phyloP scores from a whole-genome alignment of 2,329 filamentous ascomycete genomes.

The Alternaria arbusti region DNA sequence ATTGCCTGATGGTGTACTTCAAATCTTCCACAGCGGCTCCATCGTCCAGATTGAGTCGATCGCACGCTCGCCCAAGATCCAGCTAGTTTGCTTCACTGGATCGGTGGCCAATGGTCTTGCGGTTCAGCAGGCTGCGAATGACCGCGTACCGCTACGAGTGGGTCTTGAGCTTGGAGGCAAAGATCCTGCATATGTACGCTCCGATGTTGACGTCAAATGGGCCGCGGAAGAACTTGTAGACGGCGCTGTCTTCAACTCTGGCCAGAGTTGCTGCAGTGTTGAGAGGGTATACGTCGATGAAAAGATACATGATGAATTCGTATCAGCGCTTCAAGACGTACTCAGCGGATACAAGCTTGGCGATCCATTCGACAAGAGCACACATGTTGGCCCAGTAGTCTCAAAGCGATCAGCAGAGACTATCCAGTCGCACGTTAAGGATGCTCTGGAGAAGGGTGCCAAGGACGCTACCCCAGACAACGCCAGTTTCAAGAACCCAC shows the following conservation, averaged over 20 bases:
- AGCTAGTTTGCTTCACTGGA: conserved; percentile 90
- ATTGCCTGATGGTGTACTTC: conserved; percentile 81
- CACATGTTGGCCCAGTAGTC: conserved; percentile 87
- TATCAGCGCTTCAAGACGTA: conserved; percentile 79
- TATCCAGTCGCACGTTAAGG: conserved; percentile 79
- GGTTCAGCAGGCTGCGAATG: conserved; percentile 82
- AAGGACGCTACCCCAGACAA: conserved; percentile 85
- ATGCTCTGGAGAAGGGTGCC: conserved; percentile 83
- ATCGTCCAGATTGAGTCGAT: conserved; percentile 77
- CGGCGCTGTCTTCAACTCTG: conserved; percentile 95
- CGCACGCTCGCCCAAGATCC: conserved; percentile 76
- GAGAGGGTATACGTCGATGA: conserved; percentile 92
- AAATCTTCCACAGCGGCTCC: conserved; percentile 90
- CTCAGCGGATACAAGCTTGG: conserved; percentile 81
- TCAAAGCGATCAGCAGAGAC: conserved; percentile 78
- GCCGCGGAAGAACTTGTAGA: conserved; percentile 94
- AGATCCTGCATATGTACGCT: conserved; percentile 87
- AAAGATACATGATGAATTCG: conserved; percentile 81
- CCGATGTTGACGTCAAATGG: conserved; percentile 88
- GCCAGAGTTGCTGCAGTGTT: conserved; percentile 95
- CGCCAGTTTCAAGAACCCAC: conserved; percentile 73
- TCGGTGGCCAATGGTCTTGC: conserved; percentile 87
- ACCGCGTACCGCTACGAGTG: conserved; percentile 79
- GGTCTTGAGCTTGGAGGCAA: conserved; percentile 94
- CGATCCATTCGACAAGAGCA: conserved; percentile 80